These are phyloP conservation scores for Pichia sp. DNA, from an alignment of 1,139 yeast species.

Conservation along the genomic window DNA sequence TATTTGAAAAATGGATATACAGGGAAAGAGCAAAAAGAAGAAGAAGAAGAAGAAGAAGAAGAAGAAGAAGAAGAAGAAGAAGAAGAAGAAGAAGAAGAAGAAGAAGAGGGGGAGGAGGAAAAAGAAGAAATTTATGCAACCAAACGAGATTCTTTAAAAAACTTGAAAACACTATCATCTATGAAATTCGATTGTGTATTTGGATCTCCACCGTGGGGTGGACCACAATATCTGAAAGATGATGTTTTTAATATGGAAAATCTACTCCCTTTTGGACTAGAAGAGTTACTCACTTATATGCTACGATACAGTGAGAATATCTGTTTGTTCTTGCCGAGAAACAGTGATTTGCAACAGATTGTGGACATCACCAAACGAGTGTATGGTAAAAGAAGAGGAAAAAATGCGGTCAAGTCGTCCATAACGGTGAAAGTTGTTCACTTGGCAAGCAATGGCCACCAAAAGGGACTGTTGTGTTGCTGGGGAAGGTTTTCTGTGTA, in stretches of 20 bases:
- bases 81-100: slow-evolving; percentile 15
- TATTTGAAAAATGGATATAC: slow-evolving; percentile 22
- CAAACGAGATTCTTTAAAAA: slow-evolving; percentile 15
- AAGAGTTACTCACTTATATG: slow-evolving; percentile 39
- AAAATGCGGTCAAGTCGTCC: too few relatives aligned
- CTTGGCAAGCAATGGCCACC: background rate
- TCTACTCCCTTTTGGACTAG: slow-evolving; percentile 46
- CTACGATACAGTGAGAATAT: slow-evolving; percentile 42
- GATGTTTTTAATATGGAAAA: slow-evolving; percentile 50
- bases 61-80: slow-evolving; percentile 12
- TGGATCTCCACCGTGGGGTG: slow-evolving; percentile 98
- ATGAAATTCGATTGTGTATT: slow-evolving; percentile 56
- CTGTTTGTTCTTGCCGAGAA: slow-evolving; percentile 68
- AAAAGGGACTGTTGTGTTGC: background rate
- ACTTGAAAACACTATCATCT: slow-evolving; percentile 11
- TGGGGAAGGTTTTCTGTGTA: background rate
- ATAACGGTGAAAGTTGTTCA: background rate
- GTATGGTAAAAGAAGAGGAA: background rate
- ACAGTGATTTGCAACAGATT: slow-evolving; percentile 54
- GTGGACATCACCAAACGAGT: background rate
- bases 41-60: slow-evolving; percentile 14
- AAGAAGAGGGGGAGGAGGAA: slow-evolving; percentile 5
- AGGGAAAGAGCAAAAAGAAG: slow-evolving; percentile 2
- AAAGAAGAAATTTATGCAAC: slow-evolving; percentile 20
- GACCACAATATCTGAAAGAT: slow-evolving; percentile 53